Percentiles rank a stretch among this genome's conserved stretches.
These are phyloP conservation scores for Remersonia thermophila DNA, from an alignment of 2,329 filamentous ascomycete species.

Conservation along the genomic window DNA sequence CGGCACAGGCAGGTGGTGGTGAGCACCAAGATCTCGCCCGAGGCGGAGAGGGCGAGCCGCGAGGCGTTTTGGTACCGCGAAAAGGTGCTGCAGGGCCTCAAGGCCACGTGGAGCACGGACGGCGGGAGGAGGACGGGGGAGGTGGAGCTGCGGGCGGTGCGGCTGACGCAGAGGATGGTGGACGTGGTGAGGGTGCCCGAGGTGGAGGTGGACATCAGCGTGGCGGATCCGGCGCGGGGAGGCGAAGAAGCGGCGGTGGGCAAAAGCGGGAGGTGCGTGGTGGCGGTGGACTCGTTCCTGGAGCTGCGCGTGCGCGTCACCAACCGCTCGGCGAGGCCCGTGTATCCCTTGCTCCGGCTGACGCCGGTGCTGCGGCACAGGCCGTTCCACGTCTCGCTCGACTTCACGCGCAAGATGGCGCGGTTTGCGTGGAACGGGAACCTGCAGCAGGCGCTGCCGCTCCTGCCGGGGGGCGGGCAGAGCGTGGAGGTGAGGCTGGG, in stretches of 20 bases:
- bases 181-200: constrained; percentile 74
- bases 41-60: constrained; percentile 62
- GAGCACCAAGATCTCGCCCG: constrained; percentile 66
- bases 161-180: constrained; percentile 66
- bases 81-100: constrained; percentile 58
- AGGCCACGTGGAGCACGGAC: constrained; percentile 55
- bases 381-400: constrained; percentile 58
- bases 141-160: constrained; percentile 65
- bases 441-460: constrained; percentile 60
- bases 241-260: constrained; percentile 7
- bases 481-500: constrained; percentile 53
- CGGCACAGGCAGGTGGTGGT: constrained; percentile 90
- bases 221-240: constrained; percentile 26
- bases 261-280: constrained; percentile 11
- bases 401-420: constrained; percentile 56
- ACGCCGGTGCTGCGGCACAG: constrained; percentile 67
- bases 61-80: constrained; percentile 91
- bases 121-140: constrained; percentile 42
- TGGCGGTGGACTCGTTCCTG: constrained; percentile 50
- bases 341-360: constrained; percentile 62
- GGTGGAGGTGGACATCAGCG: constrained; percentile 51
- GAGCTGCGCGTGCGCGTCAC: constrained; percentile 57
- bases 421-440: constrained; percentile 74
- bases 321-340: constrained; percentile 57
- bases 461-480: constrained; percentile 42